Evolutionary conservation across 805 yeast species (phyloP).

Genomic region (Metschnikowia cerradonensis): DNA sequence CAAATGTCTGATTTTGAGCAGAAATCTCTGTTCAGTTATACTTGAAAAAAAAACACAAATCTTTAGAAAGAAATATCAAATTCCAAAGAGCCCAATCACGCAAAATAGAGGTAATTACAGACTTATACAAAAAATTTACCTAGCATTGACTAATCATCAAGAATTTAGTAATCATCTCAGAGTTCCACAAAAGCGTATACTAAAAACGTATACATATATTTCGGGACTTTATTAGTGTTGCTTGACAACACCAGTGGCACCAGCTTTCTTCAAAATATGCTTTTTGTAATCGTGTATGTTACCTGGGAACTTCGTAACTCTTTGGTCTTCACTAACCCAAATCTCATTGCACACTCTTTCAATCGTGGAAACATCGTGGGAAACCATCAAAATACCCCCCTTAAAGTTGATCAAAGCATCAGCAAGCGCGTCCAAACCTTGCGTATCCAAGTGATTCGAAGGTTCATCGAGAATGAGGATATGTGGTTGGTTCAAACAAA

Average conservation of each 20-base stretch:
- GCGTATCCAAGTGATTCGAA: constrained; percentile 95
- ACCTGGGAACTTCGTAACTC: constrained; percentile 76
- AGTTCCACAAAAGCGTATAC: too few species aligned
- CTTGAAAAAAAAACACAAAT: too few species aligned
- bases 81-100: not conserved
- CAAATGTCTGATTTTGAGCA: too few species aligned
- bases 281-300: constrained; percentile 84
- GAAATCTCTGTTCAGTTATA: too few species aligned
- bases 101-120: too few species aligned
- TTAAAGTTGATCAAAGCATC: constrained; percentile 83
- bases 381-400: constrained; percentile 97
- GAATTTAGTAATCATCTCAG: too few species aligned
- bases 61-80: too few species aligned
- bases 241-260: constrained; percentile 85
- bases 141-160: not conserved
- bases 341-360: constrained; percentile 86
- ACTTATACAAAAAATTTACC: not conserved
- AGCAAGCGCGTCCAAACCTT: constrained; percentile 93
- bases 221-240: constrained; percentile 42
- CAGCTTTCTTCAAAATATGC: constrained; percentile 75
- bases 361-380: constrained; percentile 93
- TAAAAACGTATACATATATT: not conserved
- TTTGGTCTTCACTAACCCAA: constrained; percentile 90
- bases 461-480: constrained; percentile 94
- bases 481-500: constrained; percentile 87